phyloP scores from a whole-genome alignment of 192 early-diverging fungal genomes.

The Coemansia biformis region DNA sequence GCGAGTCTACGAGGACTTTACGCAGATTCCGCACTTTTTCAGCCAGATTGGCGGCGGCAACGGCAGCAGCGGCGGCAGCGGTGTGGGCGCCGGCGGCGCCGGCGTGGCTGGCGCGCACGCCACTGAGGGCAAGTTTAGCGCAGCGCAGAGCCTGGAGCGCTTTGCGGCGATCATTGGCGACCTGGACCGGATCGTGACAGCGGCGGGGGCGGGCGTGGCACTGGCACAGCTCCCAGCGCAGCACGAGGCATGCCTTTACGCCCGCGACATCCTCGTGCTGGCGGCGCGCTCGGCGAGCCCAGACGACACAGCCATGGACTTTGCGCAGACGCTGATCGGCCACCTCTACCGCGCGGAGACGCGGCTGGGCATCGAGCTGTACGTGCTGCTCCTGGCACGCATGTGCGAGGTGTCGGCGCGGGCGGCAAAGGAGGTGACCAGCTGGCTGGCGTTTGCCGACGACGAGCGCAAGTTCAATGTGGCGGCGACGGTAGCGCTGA shows the following conservation, averaged over 20 bases:
- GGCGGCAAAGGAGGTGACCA: conserved; percentile 76
- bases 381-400: conserved; percentile 73
- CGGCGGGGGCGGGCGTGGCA: conserved; percentile 30
- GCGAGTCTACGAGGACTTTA: conserved; percentile 84
- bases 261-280: conserved; percentile 73
- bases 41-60: conserved; percentile 42
- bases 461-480: conserved; percentile 95
- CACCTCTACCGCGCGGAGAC: conserved; percentile 76
- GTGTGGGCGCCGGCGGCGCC: background rate
- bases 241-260: conserved; percentile 68
- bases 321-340: conserved; percentile 85
- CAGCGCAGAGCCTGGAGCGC: conserved; percentile 43
- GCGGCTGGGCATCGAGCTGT: conserved; percentile 70
- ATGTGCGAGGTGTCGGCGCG: conserved; percentile 80
- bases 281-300: conserved; percentile 63
- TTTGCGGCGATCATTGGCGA: conserved; percentile 62
- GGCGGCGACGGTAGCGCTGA: conserved; percentile 71
- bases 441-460: conserved; percentile 89
- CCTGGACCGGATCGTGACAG: conserved; percentile 68
- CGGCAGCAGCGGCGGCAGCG: conserved; percentile 5
- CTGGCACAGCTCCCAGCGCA: conserved; percentile 68
- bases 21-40: conserved; percentile 59
- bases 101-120: conserved; percentile 4
- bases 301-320: conserved; percentile 77
- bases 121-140: conserved; percentile 14